Evolutionary conservation across 1,139 yeast genomes (phyloP).

Genomic region (Yamadazyma membranifaciens): DNA sequence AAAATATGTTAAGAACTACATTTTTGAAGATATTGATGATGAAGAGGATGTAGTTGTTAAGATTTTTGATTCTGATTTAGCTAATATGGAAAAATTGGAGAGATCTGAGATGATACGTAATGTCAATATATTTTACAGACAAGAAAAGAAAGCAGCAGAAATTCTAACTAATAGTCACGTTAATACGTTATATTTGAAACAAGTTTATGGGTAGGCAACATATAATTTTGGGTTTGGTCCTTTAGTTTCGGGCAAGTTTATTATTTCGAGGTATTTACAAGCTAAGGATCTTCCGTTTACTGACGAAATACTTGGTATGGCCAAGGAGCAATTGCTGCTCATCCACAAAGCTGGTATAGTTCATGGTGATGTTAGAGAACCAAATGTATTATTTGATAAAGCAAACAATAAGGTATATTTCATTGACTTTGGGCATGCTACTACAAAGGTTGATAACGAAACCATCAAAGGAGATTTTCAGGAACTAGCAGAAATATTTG

Average conservation of each 20-base stretch:
- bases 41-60: background rate
- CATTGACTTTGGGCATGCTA: conserved; percentile 1
- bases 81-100: background rate
- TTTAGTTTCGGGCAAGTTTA: background rate
- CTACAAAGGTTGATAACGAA: background rate
- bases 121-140: background rate
- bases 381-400: background rate
- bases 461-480: no score
- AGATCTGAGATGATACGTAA: background rate
- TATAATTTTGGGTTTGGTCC: background rate
- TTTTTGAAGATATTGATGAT: background rate
- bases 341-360: conserved; percentile 1
- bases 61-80: background rate
- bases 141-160: background rate
- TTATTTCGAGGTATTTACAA: background rate
- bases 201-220: background rate
- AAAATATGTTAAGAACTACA: background rate
- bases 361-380: background rate
- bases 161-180: background rate
- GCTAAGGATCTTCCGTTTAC: background rate
- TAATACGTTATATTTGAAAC: background rate
- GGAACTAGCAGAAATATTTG: no score
- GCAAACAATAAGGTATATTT: background rate
- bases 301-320: background rate
- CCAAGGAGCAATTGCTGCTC: background rate